A percentile compares a stretch with the other conserved stretches of the same genome.
phyloP scores from a whole-genome alignment of 345 rosid species.

The Durio zibethinus region DNA sequence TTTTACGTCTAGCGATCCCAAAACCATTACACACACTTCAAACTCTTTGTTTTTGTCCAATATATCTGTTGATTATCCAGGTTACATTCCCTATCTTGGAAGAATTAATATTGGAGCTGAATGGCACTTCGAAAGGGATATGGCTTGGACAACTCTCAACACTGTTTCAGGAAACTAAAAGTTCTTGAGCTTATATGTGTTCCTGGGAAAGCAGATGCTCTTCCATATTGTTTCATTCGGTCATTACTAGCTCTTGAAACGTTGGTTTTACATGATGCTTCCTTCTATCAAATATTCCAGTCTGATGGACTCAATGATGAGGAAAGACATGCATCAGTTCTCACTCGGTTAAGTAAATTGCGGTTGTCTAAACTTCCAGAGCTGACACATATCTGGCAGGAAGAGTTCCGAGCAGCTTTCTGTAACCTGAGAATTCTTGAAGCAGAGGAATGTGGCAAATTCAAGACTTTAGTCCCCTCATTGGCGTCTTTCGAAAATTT shows the following conservation, averaged over 20 bases:
- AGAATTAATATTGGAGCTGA: not conserved
- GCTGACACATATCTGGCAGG: not conserved
- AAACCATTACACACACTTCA: too few species aligned
- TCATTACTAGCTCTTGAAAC: not conserved
- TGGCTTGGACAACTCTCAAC: not conserved
- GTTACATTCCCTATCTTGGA: not conserved
- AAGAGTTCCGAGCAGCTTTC: not conserved
- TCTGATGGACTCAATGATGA: not conserved
- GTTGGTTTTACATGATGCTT: not conserved
- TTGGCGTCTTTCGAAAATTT: conserved; percentile 5
- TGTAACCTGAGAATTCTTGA: not conserved
- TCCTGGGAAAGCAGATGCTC: not conserved
- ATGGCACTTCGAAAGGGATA: not conserved
- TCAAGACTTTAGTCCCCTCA: conserved; percentile 11
- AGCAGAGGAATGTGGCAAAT: not conserved
- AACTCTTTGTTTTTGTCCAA: too few species aligned
- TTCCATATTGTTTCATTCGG: not conserved
- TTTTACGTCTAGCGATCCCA: too few species aligned
- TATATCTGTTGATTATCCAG: not conserved
- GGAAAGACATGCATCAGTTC: not conserved
- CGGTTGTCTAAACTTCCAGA: not conserved
- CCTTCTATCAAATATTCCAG: not conserved
- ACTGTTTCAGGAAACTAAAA: not conserved
- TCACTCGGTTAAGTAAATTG: not conserved
- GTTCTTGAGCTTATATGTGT: not conserved